These are phyloP conservation scores for Acrocalymma vagum DNA, from an alignment of 2,329 filamentous ascomycete genomes.

Conservation along the genomic window DNA sequence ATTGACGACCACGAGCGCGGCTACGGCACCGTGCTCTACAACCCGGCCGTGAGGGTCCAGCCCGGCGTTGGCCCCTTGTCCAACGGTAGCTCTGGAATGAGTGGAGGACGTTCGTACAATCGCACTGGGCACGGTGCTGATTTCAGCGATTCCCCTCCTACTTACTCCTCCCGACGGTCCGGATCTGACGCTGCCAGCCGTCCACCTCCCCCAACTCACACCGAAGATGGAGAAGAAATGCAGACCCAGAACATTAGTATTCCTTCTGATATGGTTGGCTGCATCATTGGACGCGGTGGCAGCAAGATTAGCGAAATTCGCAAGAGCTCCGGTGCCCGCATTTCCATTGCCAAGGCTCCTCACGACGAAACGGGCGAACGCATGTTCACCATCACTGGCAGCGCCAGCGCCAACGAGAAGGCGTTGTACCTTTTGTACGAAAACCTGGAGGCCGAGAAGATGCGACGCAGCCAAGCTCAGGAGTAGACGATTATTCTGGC, in stretches of 20 bases:
- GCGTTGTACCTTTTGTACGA: slow-evolving; percentile 96
- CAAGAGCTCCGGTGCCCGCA: slow-evolving; percentile 93
- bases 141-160: slow-evolving; percentile 83
- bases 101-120: slow-evolving; percentile 75
- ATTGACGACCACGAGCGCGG: slow-evolving; percentile 98
- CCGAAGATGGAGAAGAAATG: slow-evolving; percentile 96
- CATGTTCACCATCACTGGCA: slow-evolving; percentile 99
- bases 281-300: slow-evolving; percentile 94
- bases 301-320: slow-evolving; percentile 99
- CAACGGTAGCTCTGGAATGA: slow-evolving; percentile 61
- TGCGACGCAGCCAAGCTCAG: slow-evolving; percentile 82
- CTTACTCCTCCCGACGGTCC: slow-evolving; percentile 79
- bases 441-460: slow-evolving; percentile 99
- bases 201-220: slow-evolving; percentile 81
- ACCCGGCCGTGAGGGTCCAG: slow-evolving; percentile 90
- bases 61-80: slow-evolving; percentile 61
- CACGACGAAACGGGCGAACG: slow-evolving; percentile 98
- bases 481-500: slow-evolving; percentile 49
- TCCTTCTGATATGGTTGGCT: slow-evolving; percentile 98
- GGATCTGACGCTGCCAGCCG: slow-evolving; percentile 83
- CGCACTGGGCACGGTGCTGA: slow-evolving; percentile 96
- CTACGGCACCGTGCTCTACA: slow-evolving; percentile 96
- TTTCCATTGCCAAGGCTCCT: slow-evolving; percentile 96
- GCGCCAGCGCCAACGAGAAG: slow-evolving; percentile 90
- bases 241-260: slow-evolving; percentile 99